Evolutionary conservation across 768 basidiomycete species (phyloP).

Genomic region (Mycena maculata): DNA sequence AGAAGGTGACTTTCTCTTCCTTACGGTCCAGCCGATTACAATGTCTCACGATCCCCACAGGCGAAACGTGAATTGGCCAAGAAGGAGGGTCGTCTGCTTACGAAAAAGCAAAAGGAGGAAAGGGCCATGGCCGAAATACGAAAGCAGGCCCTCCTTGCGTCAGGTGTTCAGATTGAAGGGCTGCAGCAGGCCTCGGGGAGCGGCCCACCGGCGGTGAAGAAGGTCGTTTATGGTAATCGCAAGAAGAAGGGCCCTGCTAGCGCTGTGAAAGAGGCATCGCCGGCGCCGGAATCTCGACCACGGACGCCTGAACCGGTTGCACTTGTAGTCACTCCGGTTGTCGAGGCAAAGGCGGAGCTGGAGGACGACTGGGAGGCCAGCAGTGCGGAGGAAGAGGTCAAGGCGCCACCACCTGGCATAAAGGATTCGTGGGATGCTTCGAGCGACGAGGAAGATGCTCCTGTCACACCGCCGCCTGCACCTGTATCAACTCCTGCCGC

Average conservation of each 20-base stretch:
- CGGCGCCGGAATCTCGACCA: slow-evolving; percentile 66
- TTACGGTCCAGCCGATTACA: not conserved
- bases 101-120: slow-evolving; percentile 98
- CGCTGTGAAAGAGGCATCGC: slow-evolving; percentile 62
- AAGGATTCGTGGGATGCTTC: slow-evolving; percentile 66
- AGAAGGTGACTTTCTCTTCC: slow-evolving; percentile 66
- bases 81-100: slow-evolving; percentile 94
- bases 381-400: slow-evolving; percentile 62
- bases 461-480: slow-evolving; percentile 37
- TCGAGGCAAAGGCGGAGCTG: slow-evolving; percentile 46
- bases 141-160: slow-evolving; percentile 89
- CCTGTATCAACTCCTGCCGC: slow-evolving; percentile 39
- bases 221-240: slow-evolving; percentile 83
- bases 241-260: slow-evolving; percentile 75
- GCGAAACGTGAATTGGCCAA: slow-evolving; percentile 89
- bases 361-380: slow-evolving; percentile 80
- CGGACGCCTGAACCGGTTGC: slow-evolving; percentile 57
- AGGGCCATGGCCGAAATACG: slow-evolving; percentile 90
- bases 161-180: slow-evolving; percentile 91
- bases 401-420: slow-evolving; percentile 38
- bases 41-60: slow-evolving; percentile 52
- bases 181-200: slow-evolving; percentile 68
- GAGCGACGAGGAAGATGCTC: slow-evolving; percentile 55
- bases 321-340: slow-evolving; percentile 42
- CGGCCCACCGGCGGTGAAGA: slow-evolving; percentile 66